Evolutionary conservation across 108 stramenopile species (phyloP).

Genomic region (Discostella pseudostelligera): DNA sequence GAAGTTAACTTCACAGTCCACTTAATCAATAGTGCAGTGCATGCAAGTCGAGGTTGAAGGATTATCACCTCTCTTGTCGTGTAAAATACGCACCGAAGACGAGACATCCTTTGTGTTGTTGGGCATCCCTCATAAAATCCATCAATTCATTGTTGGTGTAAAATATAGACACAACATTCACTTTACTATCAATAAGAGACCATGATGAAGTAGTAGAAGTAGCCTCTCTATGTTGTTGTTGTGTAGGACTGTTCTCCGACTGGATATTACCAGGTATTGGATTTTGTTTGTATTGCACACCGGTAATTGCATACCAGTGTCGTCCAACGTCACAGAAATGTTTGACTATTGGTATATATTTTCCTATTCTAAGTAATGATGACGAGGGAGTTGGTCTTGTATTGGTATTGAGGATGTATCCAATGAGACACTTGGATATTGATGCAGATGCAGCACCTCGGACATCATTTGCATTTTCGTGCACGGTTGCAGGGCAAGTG

Average conservation of each 20-base stretch:
- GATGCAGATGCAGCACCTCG: background rate
- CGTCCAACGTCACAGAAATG: constrained; percentile 22
- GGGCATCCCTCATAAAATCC: constrained; percentile 10
- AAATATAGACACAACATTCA: constrained; percentile 2
- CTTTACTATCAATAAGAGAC: constrained; percentile 36
- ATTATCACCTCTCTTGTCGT: too few relatives aligned
- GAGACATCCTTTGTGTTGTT: constrained; percentile 23
- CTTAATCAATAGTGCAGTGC: too few relatives aligned
- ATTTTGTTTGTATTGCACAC: constrained; percentile 17
- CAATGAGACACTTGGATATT: constrained; percentile 10
- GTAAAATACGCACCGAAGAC: constrained; percentile 22
- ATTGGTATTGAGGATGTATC: constrained; percentile 41
- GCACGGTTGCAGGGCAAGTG: background rate
- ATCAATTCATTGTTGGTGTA: constrained; percentile 18
- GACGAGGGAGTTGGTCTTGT: background rate
- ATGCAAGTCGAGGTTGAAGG: too few relatives aligned
- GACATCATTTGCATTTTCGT: background rate
- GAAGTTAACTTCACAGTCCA: too few relatives aligned
- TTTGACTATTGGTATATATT: constrained; percentile 22
- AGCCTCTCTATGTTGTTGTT: constrained; percentile 5
- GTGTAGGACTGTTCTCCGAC: background rate
- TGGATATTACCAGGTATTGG: background rate
- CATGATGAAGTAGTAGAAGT: constrained; percentile 3
- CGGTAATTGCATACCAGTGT: constrained; percentile 53
- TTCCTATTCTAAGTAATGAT: constrained; percentile 14